Evolutionary conservation across 2,329 filamentous ascomycete genomes (phyloP), one percentile per base, ranked within the genome.

Genomic region (Botrytis fragariae): DNA sequence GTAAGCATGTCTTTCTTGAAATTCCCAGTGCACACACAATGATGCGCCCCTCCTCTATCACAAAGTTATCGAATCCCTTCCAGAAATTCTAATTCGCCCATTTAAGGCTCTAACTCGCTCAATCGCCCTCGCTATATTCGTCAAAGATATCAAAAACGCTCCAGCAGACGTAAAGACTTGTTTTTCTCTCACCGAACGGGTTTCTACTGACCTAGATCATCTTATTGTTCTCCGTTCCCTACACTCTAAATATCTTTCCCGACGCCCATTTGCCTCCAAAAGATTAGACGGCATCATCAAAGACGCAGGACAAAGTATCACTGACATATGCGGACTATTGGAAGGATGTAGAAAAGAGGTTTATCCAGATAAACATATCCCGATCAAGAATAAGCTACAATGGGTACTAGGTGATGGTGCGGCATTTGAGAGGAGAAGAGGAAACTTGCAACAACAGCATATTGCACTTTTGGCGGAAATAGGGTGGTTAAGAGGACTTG

Each of bases 371-470:
- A 37, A 44, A n/a, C 4, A 29, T 22, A 71, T 74, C 51, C 48
- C 72, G 16, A n/a, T 71, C 1, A 48, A 59, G 22, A 39, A 51
- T 32, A 57, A 35, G 29, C 16, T 74, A 37, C n/a, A 45, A 16
- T 74, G 72, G 72, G 63, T 71, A 14, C 54, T 74, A 37, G 69
- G 72, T 0, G 62, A 74, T 51, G 35, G n/a, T 16, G 32, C 51
- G 10, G 72, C 69, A 7, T 74, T 74, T 54, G 48, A 51, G 10
- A 64, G 61, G 35, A 59, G 72, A 39, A 72, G 42, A 9, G 29
- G 35, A 0, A 74, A 74, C 62, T 54, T 74, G 51, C 68, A 71
- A 22, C 60, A 67, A 35, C 68, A 72, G 22, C 72, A 74, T 74
- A 69, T 29, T 25, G 69, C 61, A 12, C 20, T 74, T 22, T 39